Base-by-base conservation (phyloP, 1,284 basidiomycete genomes). In the Vanrija humicola region DNA sequence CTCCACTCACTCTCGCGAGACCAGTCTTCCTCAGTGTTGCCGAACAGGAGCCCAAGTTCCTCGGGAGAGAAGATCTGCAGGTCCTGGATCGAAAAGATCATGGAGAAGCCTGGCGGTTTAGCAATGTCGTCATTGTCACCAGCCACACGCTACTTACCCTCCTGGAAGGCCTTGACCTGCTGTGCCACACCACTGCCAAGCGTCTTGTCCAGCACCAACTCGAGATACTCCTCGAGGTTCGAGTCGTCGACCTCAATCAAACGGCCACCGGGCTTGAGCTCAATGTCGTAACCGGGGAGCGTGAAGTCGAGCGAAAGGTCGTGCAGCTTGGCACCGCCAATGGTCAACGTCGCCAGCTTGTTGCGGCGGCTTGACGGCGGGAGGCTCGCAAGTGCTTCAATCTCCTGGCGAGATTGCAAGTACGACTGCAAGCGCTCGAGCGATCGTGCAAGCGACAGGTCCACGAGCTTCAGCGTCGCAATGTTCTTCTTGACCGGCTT, bases 21-120 rank as follows among this genome's bases (percentile, higher is more conserved):
- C 93, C 93, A 97, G 71, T 97, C 93, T 70, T 98, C 94, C 15
- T 97, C 91, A 6, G 87, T 84, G 67, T 96, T 95, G 28, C 95
- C 94, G 66, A 97, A 95, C 34, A 98, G 80, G 82, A 95, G 88
- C 39, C 88, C 87, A 14, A 98, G 79, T 75, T 99, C 96, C 54
- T 97, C 90, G 6, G 91, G 84, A 26, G 93, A 89, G 79, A 99
- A 98, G 23, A 90, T 89, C 64, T 88, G 84, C 48, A 99, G 79
- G 69, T 97, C 92, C 39, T 82, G 79, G 51, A 98, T 86, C 0
- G 94, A 88, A 82, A 99, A 96, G 44, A 98, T 93, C 71, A 89
- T 87, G 5, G 89, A 91, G 76, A 95, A 95, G 3, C 91, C 91
- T 65, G 38, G 14, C 2, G 34, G 12, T 12, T 34, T 46, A 43